Percentiles rank a stretch among this genome's conserved stretches.
These are phyloP conservation scores for Cynanchum wilfordii DNA, from an alignment of 257 asterid species.

Conservation along the genomic window DNA sequence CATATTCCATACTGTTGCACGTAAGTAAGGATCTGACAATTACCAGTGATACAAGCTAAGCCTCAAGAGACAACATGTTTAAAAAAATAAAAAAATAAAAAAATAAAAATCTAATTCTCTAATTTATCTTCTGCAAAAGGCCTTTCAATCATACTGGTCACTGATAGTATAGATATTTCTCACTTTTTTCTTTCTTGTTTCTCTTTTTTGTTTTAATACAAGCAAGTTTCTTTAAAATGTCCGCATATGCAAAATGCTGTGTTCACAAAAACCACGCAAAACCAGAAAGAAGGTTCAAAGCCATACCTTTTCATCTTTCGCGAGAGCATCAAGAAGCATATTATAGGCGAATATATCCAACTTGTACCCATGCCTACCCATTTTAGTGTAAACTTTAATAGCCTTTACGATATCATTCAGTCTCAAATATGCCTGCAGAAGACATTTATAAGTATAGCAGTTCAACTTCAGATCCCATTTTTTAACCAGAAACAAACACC, in stretches of 20 bases:
- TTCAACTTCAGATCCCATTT: conserved; percentile 74
- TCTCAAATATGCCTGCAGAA: conserved; percentile 78
- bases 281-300: neutral
- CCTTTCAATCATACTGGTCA: neutral
- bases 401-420: conserved; percentile 45
- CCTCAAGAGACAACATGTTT: neutral
- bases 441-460: conserved; percentile 81
- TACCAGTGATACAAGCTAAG: neutral
- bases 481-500: conserved; percentile 62
- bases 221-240: neutral
- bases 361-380: conserved; percentile 59
- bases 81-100: too few relatives aligned
- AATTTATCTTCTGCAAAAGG: neutral
- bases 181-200: neutral
- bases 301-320: conserved; percentile 70
- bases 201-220: too few relatives aligned
- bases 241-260: neutral
- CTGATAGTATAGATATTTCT: neutral
- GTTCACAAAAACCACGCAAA: too few relatives aligned
- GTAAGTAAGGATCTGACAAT: neutral
- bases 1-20: neutral
- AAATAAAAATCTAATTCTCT: too few relatives aligned
- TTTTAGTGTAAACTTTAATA: conserved; percentile 40
- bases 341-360: conserved; percentile 76
- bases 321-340: conserved; percentile 84